Percentiles rank a stretch among this genome's conserved stretches.
phyloP scores from a whole-genome alignment of 495 filamentous ascomycete genomes.

The Cenococcum geophilum region DNA sequence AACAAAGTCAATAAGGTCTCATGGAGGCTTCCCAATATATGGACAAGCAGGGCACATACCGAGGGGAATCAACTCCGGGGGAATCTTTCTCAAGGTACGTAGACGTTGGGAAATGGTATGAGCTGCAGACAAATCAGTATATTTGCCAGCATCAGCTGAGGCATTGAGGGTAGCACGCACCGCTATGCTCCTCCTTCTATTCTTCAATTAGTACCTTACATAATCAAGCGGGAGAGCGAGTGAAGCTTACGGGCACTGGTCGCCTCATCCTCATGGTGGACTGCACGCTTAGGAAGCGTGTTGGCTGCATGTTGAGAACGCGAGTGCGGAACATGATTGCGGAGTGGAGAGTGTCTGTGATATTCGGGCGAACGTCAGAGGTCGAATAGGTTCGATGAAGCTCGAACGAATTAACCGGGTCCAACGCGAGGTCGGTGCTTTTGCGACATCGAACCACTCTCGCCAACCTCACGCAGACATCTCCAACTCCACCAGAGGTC shows the following conservation, averaged over 20 bases:
- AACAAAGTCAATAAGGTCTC: slow-evolving; percentile 12
- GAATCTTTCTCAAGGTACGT: slow-evolving; percentile 76
- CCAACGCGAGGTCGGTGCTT: slow-evolving; percentile 1
- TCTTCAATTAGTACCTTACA: slow-evolving; percentile 17
- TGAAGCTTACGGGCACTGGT: slow-evolving; percentile 69
- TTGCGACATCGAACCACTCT: slow-evolving; percentile 8
- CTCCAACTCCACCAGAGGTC: not conserved
- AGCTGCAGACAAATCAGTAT: slow-evolving; percentile 48
- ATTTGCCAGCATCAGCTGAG: not conserved
- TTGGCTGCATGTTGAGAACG: slow-evolving; percentile 57
- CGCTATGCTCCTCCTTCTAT: slow-evolving; percentile 44
- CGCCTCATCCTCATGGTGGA: slow-evolving; percentile 47
- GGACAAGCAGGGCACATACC: slow-evolving; percentile 52
- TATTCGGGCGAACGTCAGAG: slow-evolving; percentile 2
- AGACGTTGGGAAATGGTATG: slow-evolving; percentile 97
- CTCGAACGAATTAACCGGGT: slow-evolving; percentile 10
- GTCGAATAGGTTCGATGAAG: slow-evolving; percentile 2
- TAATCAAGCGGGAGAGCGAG: slow-evolving; percentile 15
- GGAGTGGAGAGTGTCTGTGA: not conserved
- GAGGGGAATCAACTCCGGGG: slow-evolving; percentile 89
- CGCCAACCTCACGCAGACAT: slow-evolving; percentile 17
- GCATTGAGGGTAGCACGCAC: slow-evolving; percentile 26
- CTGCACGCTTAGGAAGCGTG: slow-evolving; percentile 53
- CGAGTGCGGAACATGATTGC: slow-evolving; percentile 23
- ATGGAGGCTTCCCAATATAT: not conserved